These are phyloP conservation scores for Podospora anserina DNA, from an alignment of 495 filamentous ascomycete species.

Conservation along the genomic window DNA sequence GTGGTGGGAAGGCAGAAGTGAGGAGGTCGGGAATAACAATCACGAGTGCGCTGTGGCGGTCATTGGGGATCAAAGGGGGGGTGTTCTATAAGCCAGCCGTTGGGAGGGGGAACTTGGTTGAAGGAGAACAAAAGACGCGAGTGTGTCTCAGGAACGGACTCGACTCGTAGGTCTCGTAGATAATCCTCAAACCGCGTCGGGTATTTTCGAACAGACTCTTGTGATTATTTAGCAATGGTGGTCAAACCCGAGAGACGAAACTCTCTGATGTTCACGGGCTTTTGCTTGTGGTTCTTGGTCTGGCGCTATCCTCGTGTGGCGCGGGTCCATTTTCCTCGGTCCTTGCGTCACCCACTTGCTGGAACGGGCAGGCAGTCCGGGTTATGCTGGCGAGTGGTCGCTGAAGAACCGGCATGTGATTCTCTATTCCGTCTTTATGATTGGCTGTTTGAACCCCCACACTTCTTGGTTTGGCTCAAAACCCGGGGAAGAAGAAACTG, in stretches of 20 bases:
- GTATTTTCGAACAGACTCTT: not conserved
- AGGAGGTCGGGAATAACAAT: slow-evolving; percentile 4
- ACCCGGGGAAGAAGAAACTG: slow-evolving; percentile 18
- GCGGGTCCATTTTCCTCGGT: slow-evolving; percentile 24
- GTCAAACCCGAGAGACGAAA: not conserved
- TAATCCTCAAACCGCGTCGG: not conserved
- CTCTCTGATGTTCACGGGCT: not conserved
- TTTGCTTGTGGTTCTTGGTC: not conserved
- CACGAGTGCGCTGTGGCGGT: slow-evolving; percentile 15
- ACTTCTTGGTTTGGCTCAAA: slow-evolving; percentile 14
- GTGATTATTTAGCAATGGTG: not conserved
- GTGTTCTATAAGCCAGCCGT: not conserved
- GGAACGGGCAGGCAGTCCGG: slow-evolving; percentile 23
- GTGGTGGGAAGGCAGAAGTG: not conserved
- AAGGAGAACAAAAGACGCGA: not conserved
- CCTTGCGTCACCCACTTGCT: slow-evolving; percentile 39
- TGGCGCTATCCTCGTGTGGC: not conserved
- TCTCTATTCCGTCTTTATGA: not conserved
- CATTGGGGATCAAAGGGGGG: slow-evolving; percentile 18
- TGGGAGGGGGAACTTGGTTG: not conserved
- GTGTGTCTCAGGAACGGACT: not conserved
- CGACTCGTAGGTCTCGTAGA: too few species aligned
- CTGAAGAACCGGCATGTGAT: slow-evolving; percentile 31
- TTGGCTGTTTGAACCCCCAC: slow-evolving; percentile 7
- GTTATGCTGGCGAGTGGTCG: not conserved